Base-by-base conservation (phyloP, 306 rosid species). In the Canavalia ensiformis region DNA sequence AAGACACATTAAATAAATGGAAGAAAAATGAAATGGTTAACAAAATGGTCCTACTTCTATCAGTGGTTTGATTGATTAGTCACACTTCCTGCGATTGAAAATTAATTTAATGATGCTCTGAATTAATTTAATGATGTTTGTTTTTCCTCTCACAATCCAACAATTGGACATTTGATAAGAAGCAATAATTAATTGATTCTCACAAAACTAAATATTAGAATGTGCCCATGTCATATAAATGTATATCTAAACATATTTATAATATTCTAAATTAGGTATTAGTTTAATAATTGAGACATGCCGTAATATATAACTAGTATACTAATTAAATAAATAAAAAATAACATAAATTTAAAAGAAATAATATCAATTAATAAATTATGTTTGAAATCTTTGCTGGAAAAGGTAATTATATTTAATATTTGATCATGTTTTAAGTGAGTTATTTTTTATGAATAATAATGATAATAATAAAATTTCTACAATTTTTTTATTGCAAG, bases 1-100 rank as follows among this genome's bases (percentile, higher is more conserved):
- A 65, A 65, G 50, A 68, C 64, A 42, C 35, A 37, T 63, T 46
- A 39, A 73, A 52, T 29, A 51, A 64, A 11, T 12, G 8, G 10
- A 39, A 30, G 41, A 30, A 72, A 37, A 12, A 5, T 7, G 59
- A 52, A 64, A 44, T 81, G 46, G 56, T 63, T 52, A 54, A 72
- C 68, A 10, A 42, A 64, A 63, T 74, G 74, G 75, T 2, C 84
- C 68, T 59, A 34, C 57, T 39, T 41, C 18, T 7, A 5, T 7
- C 29, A 28, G 34, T 55, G 2, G 68, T 42, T 74, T 52, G 69
- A 64, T 25, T 41, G 42, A 72, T 52, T 30, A 44, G 50, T 29
- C 45, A 80, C 46, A 73, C 57, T 37, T 11, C 5, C 25, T 1
- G 3, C 18, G 8, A 13, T 2, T 64, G 31, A 64, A 37, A 33